Base-by-base conservation (phyloP, 2,329 filamentous ascomycete genomes). In the Paraconiothyrium brasiliense region DNA sequence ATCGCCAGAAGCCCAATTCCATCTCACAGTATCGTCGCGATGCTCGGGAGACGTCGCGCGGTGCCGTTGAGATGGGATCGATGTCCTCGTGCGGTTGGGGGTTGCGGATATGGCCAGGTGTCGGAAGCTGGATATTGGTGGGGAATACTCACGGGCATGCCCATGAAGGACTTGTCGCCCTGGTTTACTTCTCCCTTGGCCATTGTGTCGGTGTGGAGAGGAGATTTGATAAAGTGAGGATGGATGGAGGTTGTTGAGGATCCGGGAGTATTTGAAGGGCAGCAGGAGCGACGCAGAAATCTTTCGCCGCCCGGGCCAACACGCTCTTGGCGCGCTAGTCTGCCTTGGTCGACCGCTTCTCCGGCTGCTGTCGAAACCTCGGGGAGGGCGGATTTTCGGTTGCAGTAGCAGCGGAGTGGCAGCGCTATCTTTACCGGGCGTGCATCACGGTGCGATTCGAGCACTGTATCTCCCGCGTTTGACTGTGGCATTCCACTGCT, bases 91-190 rank as follows among this genome's bases (percentile, higher is more conserved):
- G 62, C 68, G 65, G 52, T 47, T 66, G 50, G 58, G 52, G 51
- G 47, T 57, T 64, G 63, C 65, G 62, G 47, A 65, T 63, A 59
- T 64, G 68, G 67, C 59, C 65, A 66, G 61, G 43, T 68, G 57
- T 65, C 65, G 44, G 57, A 58, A 59, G 59, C 35, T 48, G 27
- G 47, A 51, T 30, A 37, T 54, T 37, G 41, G 46, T 37, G 41
- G 59, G 64, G 51, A 34, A 24, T 44, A 71, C 76, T 70, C 77
- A 82, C 80, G 63, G 79, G 79, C 79, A 82, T 81, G 68, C 85
- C 86, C 77, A 87, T 76, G 72, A 86, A 77, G 76, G 81, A 80
- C 83, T 86, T 86, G 30, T 85, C 82, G 65, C 67, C 71, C 77
- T 86, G 84, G 69, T 72, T 75, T 72, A 82, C 81, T 22, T 83